Conservation (phyloP, 2,329 filamentous ascomycete species). For the Metarhizium rileyi region DNA sequence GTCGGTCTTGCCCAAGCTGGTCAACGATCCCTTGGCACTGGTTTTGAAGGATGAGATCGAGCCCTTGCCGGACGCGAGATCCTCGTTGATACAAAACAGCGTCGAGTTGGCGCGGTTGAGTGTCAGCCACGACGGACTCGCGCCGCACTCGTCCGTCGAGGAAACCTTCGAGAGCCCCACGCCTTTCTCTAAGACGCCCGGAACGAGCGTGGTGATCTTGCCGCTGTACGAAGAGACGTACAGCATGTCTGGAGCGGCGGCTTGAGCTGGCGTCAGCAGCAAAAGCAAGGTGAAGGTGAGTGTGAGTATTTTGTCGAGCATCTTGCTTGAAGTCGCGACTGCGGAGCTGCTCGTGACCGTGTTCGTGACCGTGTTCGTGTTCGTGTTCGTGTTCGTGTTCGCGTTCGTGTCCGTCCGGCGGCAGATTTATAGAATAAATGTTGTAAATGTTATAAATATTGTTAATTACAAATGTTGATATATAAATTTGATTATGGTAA, state of each 20-base stretch:
- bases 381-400: no score
- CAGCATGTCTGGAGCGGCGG: conserved; percentile 27
- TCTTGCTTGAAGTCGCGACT: conserved; percentile 3
- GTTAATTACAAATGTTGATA: no score
- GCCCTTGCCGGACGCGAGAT: conserved; percentile 34
- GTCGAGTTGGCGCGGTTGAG: conserved; percentile 37
- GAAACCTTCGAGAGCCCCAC: conserved; percentile 31
- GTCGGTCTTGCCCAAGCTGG: conserved; percentile 23
- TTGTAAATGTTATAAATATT: no score
- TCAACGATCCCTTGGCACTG: conserved; percentile 28
- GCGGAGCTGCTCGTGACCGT: background rate
- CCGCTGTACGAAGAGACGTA: conserved; percentile 41
- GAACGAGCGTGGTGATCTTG: conserved; percentile 36
- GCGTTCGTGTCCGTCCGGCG: no score
- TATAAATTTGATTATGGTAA: no score
- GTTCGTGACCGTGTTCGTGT: no score
- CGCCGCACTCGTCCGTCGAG: conserved; percentile 37
- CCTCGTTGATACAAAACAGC: conserved; percentile 54
- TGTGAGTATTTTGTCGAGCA: conserved; percentile 5
- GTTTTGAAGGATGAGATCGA: conserved; percentile 34
- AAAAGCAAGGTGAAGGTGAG: no score
- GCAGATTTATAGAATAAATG: no score
- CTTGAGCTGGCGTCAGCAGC: conserved; percentile 13
- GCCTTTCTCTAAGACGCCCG: conserved; percentile 14
- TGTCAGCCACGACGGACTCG: conserved; percentile 51